Base-by-base conservation (phyloP, 2,329 filamentous ascomycete species). In the Aspergillus thermomutatus region DNA sequence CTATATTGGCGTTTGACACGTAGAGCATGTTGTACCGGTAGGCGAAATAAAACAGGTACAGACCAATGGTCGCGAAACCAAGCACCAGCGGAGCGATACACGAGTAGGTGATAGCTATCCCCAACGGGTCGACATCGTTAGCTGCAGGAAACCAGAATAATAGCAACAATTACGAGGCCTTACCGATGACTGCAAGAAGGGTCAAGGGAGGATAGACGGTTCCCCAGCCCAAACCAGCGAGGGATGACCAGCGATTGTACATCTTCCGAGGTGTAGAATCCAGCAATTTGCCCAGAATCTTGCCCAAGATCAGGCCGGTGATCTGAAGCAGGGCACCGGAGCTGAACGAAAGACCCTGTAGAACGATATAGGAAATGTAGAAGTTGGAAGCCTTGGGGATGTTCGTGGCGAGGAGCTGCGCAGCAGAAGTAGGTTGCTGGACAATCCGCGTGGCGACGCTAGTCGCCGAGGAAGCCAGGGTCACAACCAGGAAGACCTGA, bases 21-120 rank as follows among this genome's bases (percentile, higher is more conserved):
- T 91, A 97, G 50, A 97, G 82, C 54, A 97, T 76, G 70, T 96
- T 95, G 81, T 97, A 96, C 19, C 90, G 85, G 80, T 91, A 96
- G 49, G 92, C 90, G 52, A 93, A 79, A 71, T 96, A 95, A 75
- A 96, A 92, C 45, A 94, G 79, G 23, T 82, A 85, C 57, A 97
- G 83, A 27, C 91, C 92, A 41, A 90, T 80, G 1, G 88, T 86
- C 1, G 91, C 90, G 67, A 96, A 97, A 4, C 87, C 84, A 50
- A 96, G 81, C 53, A 96, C 87, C 10, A 97, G 78, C 0, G 92
- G 93, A 2, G 92, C 90, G 66, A 97, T 95, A 61, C 87, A 88
- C 1, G 91, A 87, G 70, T 97, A 97, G 31, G 87, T 89, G 60
- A 97, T 87, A 43, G 90, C 90, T 88, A 68, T 67, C 50, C 31